Evolutionary conservation across 176 grass and related monocot genomes (phyloP), one percentile per base, ranked within the genome.

Genomic region (Pontederia paniculata): DNA sequence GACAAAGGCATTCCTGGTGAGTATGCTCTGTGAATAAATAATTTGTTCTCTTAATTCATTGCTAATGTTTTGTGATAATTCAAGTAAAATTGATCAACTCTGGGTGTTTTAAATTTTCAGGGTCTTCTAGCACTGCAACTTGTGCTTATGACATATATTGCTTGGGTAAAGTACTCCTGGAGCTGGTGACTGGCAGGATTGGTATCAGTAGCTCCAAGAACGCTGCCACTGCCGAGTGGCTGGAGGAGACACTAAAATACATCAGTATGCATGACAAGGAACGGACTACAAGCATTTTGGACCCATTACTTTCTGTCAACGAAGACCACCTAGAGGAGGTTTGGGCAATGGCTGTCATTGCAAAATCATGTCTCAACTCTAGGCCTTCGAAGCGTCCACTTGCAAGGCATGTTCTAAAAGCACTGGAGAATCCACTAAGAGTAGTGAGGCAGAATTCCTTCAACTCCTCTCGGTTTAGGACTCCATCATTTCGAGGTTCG

Each of bases 261-360:
- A 90, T 97, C 0, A 82, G 63, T 13, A 62, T 72, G 7, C 45
- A 74, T 60, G 86, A 97, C 21, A 97, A 77, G 72, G 86, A 90
- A 64, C 50, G 17, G 21, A 45, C 84, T 44, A 58, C 21, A 31
- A 69, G 78, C 44, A 97, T 97, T 44, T 22, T 87, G 13, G 91
- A 97, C 22, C 86, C 83, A 23, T 78, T 67, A 25, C 79, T 96
- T 37, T 12, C 81, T 48, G 76, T 97, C 22, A 77, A 90, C 44
- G 91, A 97, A 17, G 91, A 97, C 45, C 91, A 90, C 58, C 67
- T 97, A 49, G 82, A 89, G 67, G 91, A 97, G 76, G 79, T 97
- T 11, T 90, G 91, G 91, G 82, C 91, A 25, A 72, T 89, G 51
- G 80, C 85, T 5, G 80, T 97, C 10, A 54, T 90, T 0, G 86